Base-by-base conservation (phyloP, 2,329 filamentous ascomycete species). In the Orbilia blumenaviensis region DNA sequence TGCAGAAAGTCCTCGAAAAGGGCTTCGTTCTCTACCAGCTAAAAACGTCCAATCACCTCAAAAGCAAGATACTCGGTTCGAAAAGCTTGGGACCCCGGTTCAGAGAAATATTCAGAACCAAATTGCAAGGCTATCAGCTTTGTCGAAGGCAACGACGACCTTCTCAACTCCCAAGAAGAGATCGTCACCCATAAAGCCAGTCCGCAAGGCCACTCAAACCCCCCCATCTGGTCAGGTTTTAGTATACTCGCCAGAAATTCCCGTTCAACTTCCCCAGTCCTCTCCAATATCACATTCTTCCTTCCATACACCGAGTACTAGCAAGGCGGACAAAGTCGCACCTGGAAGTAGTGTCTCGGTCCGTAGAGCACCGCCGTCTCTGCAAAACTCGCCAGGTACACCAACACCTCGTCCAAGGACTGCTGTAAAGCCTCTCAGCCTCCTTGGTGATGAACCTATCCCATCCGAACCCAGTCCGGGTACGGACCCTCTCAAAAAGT, bases 181-280 rank as follows among this genome's bases (percentile, higher is more conserved):
- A 12, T 8, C 18, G 5, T 18, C 41, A 16, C 38, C 66, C 3
- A 27, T 14, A 7, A 69, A 41, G 29, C 27, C 9, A n/a, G 21
- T 12, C 4, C 42, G 23, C 8, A 25, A 41, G 6, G 38, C 8
- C 3, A 8, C 14, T 14, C 25, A 25, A 8, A 32, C n/a, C 21
- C 25, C 54, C 16, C 42, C 21, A 23, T 50, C 16, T 23, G 71
- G 36, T 12, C 71, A 63, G 23, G 58, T 76, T 0, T 18, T 76
- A 16, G 71, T 64, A 4, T 68, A 64, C 36, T 64, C 72, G 2
- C 72, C 64, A 32, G 23, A 64, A 50, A 52, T 54, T 5, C 48
- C 48, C 10, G 25, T 36, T 16, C 42, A 52, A 68, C 32, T 38
- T n/a, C 52, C 29, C 16, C 29, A 41, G 10, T 44, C 50, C 25